Conservation (phyloP, 2,329 filamentous ascomycete genomes). For the Epichloe typhina region DNA sequence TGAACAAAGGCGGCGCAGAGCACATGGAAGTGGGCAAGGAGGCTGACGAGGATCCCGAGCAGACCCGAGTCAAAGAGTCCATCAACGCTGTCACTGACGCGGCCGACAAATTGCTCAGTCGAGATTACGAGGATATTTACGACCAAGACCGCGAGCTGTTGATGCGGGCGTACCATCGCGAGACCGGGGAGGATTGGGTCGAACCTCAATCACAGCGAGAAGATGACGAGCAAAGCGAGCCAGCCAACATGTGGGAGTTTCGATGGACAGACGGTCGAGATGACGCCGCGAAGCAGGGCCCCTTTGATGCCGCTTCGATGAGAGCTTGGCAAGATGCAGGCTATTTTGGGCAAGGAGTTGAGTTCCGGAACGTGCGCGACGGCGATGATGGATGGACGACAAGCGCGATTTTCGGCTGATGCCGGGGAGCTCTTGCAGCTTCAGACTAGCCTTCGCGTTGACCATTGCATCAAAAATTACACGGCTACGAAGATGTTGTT, state of each 20-base stretch:
- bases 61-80: constrained; percentile 53
- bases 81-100: constrained; percentile 80
- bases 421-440: neutral
- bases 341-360: constrained; percentile 84
- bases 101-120: constrained; percentile 71
- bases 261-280: constrained; percentile 84
- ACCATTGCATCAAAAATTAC: neutral
- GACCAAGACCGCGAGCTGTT: constrained; percentile 76
- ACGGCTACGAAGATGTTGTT: neutral
- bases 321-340: constrained; percentile 81
- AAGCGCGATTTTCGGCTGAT: constrained; percentile 35
- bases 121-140: constrained; percentile 83
- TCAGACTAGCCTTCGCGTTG: neutral
- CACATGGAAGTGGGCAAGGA: constrained; percentile 57
- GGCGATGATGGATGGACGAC: constrained; percentile 39
- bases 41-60: constrained; percentile 48
- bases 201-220: constrained; percentile 25
- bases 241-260: constrained; percentile 58
- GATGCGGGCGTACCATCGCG: constrained; percentile 67
- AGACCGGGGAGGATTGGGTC: constrained; percentile 78
- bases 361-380: constrained; percentile 51
- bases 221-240: constrained; percentile 9
- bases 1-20: constrained; percentile 36
- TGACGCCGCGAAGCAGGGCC: constrained; percentile 65
- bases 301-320: constrained; percentile 79